A percentile compares a stretch with the other conserved stretches of the same genome.
phyloP scores from a whole-genome alignment of 768 basidiomycete genomes.

The Suillus decipiens region DNA sequence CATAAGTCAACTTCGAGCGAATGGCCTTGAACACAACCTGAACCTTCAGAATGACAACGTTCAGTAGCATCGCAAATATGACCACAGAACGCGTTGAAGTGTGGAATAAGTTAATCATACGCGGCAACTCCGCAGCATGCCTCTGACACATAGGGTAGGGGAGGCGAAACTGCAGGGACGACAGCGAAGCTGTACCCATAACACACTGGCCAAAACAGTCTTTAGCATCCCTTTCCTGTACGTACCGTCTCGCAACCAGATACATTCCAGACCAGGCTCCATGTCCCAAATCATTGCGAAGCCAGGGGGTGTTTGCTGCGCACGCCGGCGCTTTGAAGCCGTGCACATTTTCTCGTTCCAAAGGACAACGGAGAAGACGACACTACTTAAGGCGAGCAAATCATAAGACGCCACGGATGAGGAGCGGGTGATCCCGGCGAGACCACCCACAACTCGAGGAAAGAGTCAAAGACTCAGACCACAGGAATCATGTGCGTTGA shows the following conservation, averaged over 20 bases:
- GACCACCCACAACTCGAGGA: conserved; percentile 26
- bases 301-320: conserved; percentile 58
- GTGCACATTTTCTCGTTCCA: conserved; percentile 27
- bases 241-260: conserved; percentile 31
- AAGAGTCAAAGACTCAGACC: conserved; percentile 47
- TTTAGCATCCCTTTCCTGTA: conserved; percentile 36
- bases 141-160: conserved; percentile 21
- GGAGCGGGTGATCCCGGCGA: conserved; percentile 18
- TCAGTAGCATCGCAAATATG: background rate
- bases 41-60: conserved; percentile 10
- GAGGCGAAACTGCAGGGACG: conserved; percentile 23
- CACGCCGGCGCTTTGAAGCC: conserved; percentile 50
- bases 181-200: conserved; percentile 15
- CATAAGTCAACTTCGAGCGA: conserved; percentile 6
- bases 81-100: background rate
- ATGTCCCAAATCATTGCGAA: conserved; percentile 36
- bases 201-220: conserved; percentile 13
- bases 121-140: conserved; percentile 23
- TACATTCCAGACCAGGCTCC: conserved; percentile 24
- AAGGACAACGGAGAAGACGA: conserved; percentile 22
- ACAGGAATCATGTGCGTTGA: conserved; percentile 41
- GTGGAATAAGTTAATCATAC: conserved; percentile 39
- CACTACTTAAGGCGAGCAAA: conserved; percentile 56
- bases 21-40: conserved; percentile 5
- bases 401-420: conserved; percentile 57